A percentile compares a stretch with the other conserved stretches of the same genome.
These are phyloP conservation scores for Talaromyces adpressus DNA, from an alignment of 495 filamentous ascomycete species.

Conservation along the genomic window DNA sequence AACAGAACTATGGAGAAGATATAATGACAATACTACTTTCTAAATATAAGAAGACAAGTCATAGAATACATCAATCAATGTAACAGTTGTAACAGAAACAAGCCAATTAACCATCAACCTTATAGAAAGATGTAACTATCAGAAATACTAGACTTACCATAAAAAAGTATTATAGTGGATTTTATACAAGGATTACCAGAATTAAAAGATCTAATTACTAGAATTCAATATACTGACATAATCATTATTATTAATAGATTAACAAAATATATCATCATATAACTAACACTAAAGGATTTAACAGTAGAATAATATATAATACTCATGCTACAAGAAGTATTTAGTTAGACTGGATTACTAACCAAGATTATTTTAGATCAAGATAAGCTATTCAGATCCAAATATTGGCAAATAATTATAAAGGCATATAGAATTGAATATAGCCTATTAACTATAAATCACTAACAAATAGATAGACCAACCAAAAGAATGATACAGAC, in stretches of 20 bases:
- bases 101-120: neutral
- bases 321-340: too few relatives aligned
- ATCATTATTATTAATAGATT: conserved; percentile 9
- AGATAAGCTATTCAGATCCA: conserved; percentile 13
- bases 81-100: conserved; percentile 3
- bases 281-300: conserved; percentile 1
- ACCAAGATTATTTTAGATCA: too few relatives aligned
- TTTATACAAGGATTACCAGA: conserved; percentile 11
- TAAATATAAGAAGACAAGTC: neutral
- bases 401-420: conserved; percentile 4
- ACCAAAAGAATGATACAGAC: neutral
- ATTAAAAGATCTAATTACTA: neutral
- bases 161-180: conserved; percentile 15
- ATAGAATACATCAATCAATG: conserved; percentile 11
- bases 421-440: conserved; percentile 1
- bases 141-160: conserved; percentile 8
- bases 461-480: conserved; percentile 3
- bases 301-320: conserved; percentile 5
- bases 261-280: conserved; percentile 11
- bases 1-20: conserved; percentile 10
- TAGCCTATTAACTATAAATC: neutral
- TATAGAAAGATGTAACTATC: conserved; percentile 13
- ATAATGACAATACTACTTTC: conserved; percentile 7
- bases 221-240: neutral
- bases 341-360: too few relatives aligned